These are phyloP conservation scores for Globisporangium barbulae DNA, from an alignment of 352 stramenopile species.

Conservation along the genomic window DNA sequence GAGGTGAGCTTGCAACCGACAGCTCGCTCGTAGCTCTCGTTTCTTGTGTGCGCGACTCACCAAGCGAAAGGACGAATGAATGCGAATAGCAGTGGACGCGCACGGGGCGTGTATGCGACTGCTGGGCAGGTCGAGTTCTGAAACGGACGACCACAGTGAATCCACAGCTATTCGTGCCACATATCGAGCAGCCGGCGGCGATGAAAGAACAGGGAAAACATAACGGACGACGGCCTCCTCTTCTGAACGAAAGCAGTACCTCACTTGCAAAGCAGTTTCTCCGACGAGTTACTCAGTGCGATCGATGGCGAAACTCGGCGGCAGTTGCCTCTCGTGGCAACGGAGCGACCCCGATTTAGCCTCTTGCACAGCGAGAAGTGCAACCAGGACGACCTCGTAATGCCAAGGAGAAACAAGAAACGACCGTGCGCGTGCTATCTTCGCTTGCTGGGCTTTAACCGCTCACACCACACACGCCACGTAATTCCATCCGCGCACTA, in stretches of 20 bases:
- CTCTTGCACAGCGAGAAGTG: too few relatives aligned
- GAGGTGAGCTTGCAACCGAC: neutral
- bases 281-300: neutral
- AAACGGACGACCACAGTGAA: neutral
- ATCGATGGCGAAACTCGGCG: too few relatives aligned
- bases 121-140: neutral
- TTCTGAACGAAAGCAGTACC: too few relatives aligned
- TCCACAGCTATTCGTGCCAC: neutral
- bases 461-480: too few relatives aligned
- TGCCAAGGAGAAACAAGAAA: too few relatives aligned
- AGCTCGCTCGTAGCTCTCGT: neutral
- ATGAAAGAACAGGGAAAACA: neutral
- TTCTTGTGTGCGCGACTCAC: constrained; percentile 10
- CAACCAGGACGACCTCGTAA: too few relatives aligned
- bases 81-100: neutral
- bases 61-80: constrained; percentile 8
- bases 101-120: neutral
- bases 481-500: neutral
- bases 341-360: neutral
- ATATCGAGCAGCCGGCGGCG: neutral
- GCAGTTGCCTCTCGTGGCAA: too few relatives aligned
- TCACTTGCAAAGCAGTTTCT: neutral
- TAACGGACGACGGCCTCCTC: neutral
- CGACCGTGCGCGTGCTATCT: neutral
- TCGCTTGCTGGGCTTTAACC: neutral